Conservation (phyloP, 305 asterid species). For the Plantago rigida region DNA sequence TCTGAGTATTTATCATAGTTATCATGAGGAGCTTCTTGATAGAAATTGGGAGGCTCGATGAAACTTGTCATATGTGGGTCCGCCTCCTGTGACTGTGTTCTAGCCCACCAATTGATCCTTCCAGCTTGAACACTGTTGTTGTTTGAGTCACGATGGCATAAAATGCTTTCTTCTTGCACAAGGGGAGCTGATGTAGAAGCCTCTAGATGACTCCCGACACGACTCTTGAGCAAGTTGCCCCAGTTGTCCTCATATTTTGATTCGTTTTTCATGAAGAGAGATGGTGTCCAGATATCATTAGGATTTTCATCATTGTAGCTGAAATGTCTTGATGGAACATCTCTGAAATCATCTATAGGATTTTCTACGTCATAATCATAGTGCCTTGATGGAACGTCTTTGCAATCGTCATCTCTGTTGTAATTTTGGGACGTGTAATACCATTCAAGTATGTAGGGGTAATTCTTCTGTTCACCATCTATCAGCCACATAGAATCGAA, state of each 20-base stretch:
- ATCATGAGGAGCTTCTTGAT: constrained; percentile 22
- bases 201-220: constrained; percentile 36
- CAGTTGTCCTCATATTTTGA: constrained; percentile 36
- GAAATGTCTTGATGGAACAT: constrained; percentile 23
- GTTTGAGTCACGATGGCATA: constrained; percentile 36
- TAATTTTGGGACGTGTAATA: constrained; percentile 61
- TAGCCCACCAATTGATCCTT: constrained; percentile 68
- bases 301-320: constrained; percentile 31
- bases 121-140: constrained; percentile 25
- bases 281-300: constrained; percentile 38
- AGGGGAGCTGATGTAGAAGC: constrained; percentile 76
- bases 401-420: constrained; percentile 27
- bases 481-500: constrained; percentile 57
- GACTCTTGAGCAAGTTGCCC: constrained; percentile 44
- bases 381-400: constrained; percentile 27
- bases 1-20: constrained; percentile 37
- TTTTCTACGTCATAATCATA: constrained; percentile 30
- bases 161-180: constrained; percentile 47
- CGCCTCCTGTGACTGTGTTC: constrained; percentile 31
- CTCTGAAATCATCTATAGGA: constrained; percentile 28
- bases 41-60: constrained; percentile 71
- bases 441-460: constrained; percentile 83
- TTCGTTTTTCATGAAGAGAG: constrained; percentile 27
- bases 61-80: constrained; percentile 51
- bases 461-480: constrained; percentile 48